These are phyloP conservation scores for Nitzschia putrida DNA, from an alignment of 108 stramenopile genomes.

Conservation along the genomic window DNA sequence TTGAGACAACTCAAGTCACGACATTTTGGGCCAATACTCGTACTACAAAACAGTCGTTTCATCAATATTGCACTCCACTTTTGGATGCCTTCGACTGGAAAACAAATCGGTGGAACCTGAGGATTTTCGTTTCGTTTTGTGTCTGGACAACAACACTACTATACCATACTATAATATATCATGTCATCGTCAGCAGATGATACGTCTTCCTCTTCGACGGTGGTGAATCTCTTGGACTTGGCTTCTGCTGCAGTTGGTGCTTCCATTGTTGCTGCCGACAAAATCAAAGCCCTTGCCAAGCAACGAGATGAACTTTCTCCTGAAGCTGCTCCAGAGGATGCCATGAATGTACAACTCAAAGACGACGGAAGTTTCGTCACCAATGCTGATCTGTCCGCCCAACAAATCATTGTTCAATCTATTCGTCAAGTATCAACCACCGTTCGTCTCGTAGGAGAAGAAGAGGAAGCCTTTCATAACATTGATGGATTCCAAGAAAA, in stretches of 20 bases:
- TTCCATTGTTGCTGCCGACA: conserved; percentile 45
- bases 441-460: conserved; percentile 62
- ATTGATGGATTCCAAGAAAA: conserved; percentile 27
- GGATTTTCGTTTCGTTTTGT: too few relatives aligned
- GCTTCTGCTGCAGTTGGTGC: conserved; percentile 41
- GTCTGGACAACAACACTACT: background rate
- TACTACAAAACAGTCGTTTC: too few relatives aligned
- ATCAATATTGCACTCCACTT: too few relatives aligned
- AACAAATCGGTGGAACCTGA: too few relatives aligned
- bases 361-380: conserved; percentile 61
- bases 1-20: too few relatives aligned
- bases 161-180: background rate
- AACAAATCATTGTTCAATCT: conserved; percentile 49
- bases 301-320: conserved; percentile 6
- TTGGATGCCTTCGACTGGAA: too few relatives aligned
- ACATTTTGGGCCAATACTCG: too few relatives aligned
- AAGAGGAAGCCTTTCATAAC: conserved; percentile 38
- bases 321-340: background rate
- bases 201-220: background rate
- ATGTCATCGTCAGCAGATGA: background rate
- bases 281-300: conserved; percentile 33
- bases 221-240: conserved; percentile 54
- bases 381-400: conserved; percentile 61
- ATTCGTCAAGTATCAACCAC: conserved; percentile 26
- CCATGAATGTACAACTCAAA: conserved; percentile 45